Evolutionary conservation across 164 flowering plant genomes (phyloP).

Genomic region (Euptelea pleiosperma): DNA sequence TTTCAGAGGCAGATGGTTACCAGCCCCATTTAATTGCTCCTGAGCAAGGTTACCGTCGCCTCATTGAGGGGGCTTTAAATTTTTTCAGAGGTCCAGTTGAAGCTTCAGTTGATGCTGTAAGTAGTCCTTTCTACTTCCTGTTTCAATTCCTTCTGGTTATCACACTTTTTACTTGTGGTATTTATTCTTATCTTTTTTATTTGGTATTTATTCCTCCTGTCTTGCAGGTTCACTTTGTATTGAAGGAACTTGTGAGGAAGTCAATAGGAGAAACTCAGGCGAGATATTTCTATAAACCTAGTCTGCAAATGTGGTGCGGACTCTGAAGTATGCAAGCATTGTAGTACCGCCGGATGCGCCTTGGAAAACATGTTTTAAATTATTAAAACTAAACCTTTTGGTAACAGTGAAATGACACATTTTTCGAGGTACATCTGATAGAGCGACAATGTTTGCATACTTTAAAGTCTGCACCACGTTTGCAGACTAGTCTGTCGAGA

Average conservation of each 20-base stretch:
- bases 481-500: too few species aligned
- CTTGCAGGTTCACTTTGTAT: constrained; percentile 48
- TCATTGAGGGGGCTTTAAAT: constrained; percentile 57
- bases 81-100: constrained; percentile 81
- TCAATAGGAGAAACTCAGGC: constrained; percentile 54
- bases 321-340: too few species aligned
- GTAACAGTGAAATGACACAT: too few species aligned
- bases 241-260: constrained; percentile 55
- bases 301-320: too few species aligned
- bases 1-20: constrained; percentile 87
- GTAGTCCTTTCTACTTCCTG: constrained; percentile 20
- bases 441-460: too few species aligned
- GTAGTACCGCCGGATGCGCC: too few species aligned
- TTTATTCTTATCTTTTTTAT: constrained; percentile 1
- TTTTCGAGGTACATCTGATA: too few species aligned
- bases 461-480: too few species aligned
- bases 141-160: not conserved
- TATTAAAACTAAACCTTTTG: too few species aligned
- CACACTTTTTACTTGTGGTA: not conserved
- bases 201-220: too few species aligned
- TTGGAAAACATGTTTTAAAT: too few species aligned
- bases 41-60: constrained; percentile 75
- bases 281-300: too few species aligned
- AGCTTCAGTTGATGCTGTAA: constrained; percentile 87
- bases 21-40: constrained; percentile 92